phyloP scores from a whole-genome alignment of 768 basidiomycete species.

The Trametes gibbosa region DNA sequence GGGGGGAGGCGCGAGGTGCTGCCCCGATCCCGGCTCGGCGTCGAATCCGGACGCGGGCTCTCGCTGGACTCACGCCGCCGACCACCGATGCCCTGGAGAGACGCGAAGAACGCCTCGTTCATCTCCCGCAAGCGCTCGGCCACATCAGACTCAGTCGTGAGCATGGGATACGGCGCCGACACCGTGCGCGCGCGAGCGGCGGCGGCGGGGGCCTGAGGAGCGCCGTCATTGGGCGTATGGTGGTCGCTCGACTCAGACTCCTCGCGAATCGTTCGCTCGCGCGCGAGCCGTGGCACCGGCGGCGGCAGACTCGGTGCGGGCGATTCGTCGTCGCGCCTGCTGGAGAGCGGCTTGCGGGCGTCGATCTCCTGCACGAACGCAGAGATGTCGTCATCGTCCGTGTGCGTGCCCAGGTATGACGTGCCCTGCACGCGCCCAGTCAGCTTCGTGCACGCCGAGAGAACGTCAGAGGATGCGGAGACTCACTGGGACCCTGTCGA shows the following conservation, averaged over 20 bases:
- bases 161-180: conserved; percentile 45
- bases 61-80: conserved; percentile 29
- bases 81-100: conserved; percentile 54
- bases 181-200: conserved; percentile 20
- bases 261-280: conserved; percentile 9
- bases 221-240: no score
- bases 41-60: background rate
- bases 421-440: conserved; percentile 31
- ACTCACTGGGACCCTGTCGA: conserved; percentile 23
- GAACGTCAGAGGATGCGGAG: no score
- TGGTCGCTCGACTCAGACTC: conserved; percentile 10
- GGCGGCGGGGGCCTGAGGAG: background rate
- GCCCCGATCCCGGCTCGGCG: background rate
- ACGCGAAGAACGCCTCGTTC: conserved; percentile 66
- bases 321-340: conserved; percentile 20
- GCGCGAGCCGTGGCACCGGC: background rate
- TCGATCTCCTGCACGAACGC: conserved; percentile 78
- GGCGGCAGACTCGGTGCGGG: conserved; percentile 8
- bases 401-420: conserved; percentile 46
- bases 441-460: background rate
- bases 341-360: conserved; percentile 55
- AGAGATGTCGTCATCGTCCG: conserved; percentile 77
- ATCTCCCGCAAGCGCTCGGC: conserved; percentile 62
- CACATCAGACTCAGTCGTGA: conserved; percentile 65
- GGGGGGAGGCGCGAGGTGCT: background rate